These are phyloP conservation scores for Salix dunnii DNA, from an alignment of 345 rosid species.

Conservation along the genomic window DNA sequence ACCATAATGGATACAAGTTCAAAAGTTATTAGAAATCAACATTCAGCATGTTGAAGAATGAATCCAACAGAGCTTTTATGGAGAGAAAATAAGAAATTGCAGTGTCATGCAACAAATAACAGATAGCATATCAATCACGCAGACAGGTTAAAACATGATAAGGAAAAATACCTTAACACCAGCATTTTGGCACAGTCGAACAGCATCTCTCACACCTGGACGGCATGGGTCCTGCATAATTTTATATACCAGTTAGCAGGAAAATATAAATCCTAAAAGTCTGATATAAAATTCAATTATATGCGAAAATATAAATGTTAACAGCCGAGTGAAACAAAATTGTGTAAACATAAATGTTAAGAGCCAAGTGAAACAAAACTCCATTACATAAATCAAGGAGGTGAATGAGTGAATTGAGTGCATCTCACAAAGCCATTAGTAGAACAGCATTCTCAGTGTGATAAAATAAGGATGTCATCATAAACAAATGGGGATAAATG, in stretches of 20 bases:
- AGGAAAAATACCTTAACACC: slow-evolving; percentile 29
- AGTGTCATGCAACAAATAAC: not conserved
- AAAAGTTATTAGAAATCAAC: not conserved
- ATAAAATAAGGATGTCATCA: not conserved
- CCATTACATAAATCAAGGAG: not conserved
- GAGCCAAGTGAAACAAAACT: not conserved
- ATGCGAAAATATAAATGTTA: too few relatives aligned
- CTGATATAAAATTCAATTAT: not conserved
- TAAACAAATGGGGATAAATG: not conserved
- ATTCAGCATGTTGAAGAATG: not conserved
- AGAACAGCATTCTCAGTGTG: not conserved
- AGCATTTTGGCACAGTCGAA: slow-evolving; percentile 29
- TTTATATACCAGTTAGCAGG: not conserved
- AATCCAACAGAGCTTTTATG: not conserved
- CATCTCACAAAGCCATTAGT: not conserved
- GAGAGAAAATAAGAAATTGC: not conserved
- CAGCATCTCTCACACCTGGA: slow-evolving; percentile 30
- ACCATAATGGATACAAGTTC: not conserved
- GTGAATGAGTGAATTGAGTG: not conserved
- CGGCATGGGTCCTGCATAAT: slow-evolving; percentile 33
- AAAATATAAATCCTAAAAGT: not conserved
- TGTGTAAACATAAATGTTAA: too few relatives aligned
- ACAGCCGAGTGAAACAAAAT: not conserved
- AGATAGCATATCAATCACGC: not conserved
- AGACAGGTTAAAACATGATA: not conserved